Percentiles rank a stretch among this genome's conserved stretches.
Evolutionary conservation across 2,329 filamentous ascomycete genomes (phyloP).

Genomic region (Nemania sp.): DNA sequence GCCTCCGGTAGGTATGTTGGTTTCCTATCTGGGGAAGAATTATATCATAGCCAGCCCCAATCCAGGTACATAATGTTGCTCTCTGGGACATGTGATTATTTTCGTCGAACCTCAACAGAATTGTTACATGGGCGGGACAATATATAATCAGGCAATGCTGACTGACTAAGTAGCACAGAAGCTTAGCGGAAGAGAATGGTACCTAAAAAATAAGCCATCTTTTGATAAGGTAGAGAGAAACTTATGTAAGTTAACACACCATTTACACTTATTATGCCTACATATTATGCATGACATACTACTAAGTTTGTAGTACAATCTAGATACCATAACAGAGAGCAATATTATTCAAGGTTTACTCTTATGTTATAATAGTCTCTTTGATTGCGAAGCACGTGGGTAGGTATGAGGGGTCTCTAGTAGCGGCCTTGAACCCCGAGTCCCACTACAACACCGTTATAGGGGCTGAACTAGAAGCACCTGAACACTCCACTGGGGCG

Average conservation of each 20-base stretch:
- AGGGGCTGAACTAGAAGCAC: background rate
- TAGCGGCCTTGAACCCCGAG: background rate
- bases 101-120: background rate
- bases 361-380: no score
- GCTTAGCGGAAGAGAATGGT: background rate
- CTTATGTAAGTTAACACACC: no score
- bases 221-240: no score
- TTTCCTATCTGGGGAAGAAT: background rate
- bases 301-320: no score
- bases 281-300: no score
- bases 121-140: background rate
- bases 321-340: no score
- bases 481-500: slow-evolving; percentile 5
- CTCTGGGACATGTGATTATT: background rate
- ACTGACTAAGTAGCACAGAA: background rate
- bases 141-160: background rate
- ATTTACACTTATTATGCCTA: no score
- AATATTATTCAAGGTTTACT: no score
- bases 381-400: no score
- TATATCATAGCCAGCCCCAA: background rate
- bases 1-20: background rate
- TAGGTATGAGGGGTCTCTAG: no score
- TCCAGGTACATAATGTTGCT: background rate
- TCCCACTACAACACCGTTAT: background rate
- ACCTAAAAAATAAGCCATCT: no score